phyloP scores from a whole-genome alignment of 2,329 filamentous ascomycete genomes.

The Clarireedia monteithiana region DNA sequence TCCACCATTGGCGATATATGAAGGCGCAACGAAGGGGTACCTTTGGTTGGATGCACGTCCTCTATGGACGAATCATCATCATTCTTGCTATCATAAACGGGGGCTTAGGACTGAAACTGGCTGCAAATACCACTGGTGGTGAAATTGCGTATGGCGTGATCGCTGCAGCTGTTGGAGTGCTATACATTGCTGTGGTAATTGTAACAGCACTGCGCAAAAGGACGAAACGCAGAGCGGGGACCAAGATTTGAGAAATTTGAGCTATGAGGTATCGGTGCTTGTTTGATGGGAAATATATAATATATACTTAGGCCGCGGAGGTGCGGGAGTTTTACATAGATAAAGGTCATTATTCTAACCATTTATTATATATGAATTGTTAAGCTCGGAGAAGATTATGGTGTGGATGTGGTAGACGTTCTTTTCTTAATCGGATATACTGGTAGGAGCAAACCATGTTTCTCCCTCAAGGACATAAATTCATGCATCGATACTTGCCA shows the following conservation, averaged over 20 bases:
- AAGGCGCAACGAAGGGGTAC: slow-evolving; percentile 39
- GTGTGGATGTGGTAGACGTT: no score
- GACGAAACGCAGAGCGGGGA: background rate
- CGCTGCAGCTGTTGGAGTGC: slow-evolving; percentile 39
- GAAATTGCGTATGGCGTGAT: slow-evolving; percentile 50
- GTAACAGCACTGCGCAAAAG: slow-evolving; percentile 4
- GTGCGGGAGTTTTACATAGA: background rate
- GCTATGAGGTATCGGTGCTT: background rate
- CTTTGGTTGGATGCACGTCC: slow-evolving; percentile 52
- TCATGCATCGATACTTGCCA: background rate
- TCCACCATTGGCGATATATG: slow-evolving; percentile 49
- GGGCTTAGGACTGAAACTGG: slow-evolving; percentile 49
- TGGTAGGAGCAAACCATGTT: background rate
- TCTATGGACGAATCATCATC: slow-evolving; percentile 53
- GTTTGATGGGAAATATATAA: background rate
- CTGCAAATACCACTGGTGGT: slow-evolving; percentile 33
- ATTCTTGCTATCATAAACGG: slow-evolving; percentile 55
- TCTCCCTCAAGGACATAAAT: no score
- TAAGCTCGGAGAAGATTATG: no score
- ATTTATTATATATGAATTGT: no score
- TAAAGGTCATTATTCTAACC: no score
- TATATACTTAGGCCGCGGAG: background rate
- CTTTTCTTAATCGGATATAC: no score
- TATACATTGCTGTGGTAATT: slow-evolving; percentile 34
- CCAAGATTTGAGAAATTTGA: background rate